Evolutionary conservation across 2,329 filamentous ascomycete genomes (phyloP), one percentile per base, ranked within the genome.

Genomic region (Triangularia verruculosa): DNA sequence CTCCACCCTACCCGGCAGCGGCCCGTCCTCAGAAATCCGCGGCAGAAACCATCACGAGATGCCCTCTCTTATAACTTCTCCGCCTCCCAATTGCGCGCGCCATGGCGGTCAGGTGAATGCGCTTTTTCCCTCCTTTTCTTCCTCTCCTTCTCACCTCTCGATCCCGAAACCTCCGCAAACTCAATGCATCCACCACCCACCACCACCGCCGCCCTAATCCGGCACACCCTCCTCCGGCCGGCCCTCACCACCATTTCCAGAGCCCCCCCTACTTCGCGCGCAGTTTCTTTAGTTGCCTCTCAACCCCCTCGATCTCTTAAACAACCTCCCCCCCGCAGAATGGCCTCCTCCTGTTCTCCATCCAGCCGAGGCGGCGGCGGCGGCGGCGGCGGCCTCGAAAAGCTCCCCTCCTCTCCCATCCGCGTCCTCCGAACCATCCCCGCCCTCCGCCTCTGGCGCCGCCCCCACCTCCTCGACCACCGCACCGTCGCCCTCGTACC

Each of bases 401-500:
- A 78, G 2, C 79, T 89, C 63, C 82, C 86, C 9, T 80, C 80
- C 34, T 82, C 83, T 4, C 78, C 82, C 3, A 89, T 92, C 68
- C 86, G 86, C 65, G 77, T 97, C 71, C 90, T 96, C 74, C 91
- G 91, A 70, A 85, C 91, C 75, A 87, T 95, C 64, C 64, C 87
- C 13, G 81, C 86, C 11, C 80, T 97, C 59, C 90, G 92, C 43
- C 77, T 82, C 70, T 90, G 89, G 81, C 87, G 92, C 34, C 83
- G 80, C 22, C 83, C 87, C 47, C 86, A 93, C 65, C 78, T 87
- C 34, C 78, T 87, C 64, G 82, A 87, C 72, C 85, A 89, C 70
- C 86, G 89, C 63, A 88, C 88, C 53, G 88, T 99, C 63, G 92
- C 90, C 64, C 86, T 99, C 27, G 93, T 99, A 34, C 95, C 95